These are phyloP conservation scores for Keqinozyma sinolaborantium DNA, from an alignment of 1,139 yeast genomes.

Conservation along the genomic window DNA sequence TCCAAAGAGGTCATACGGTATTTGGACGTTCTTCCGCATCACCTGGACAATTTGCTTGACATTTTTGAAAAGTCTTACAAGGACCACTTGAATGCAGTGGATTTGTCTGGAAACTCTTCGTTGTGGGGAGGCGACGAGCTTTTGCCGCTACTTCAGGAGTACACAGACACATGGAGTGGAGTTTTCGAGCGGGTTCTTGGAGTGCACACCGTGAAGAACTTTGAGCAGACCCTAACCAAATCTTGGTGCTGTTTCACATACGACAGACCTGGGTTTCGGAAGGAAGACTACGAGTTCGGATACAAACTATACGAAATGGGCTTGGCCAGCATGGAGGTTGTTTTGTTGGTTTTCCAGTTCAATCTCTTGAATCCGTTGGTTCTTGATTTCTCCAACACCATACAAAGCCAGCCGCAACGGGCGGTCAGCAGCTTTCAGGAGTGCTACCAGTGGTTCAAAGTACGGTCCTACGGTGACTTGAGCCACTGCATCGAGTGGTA, in stretches of 20 bases:
- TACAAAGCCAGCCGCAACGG: conserved; percentile 4
- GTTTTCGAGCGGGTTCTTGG: conserved; percentile 9
- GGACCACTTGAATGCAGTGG: neutral
- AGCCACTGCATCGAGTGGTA: conserved; percentile 4
- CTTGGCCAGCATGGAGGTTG: conserved; percentile 1
- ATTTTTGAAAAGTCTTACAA: neutral
- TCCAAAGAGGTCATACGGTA: neutral
- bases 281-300: neutral
- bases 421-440: conserved; percentile 7
- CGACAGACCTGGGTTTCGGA: neutral
- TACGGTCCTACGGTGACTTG: neutral
- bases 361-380: conserved; percentile 24
- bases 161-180: conserved; percentile 8
- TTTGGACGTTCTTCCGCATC: neutral
- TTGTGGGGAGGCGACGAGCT: neutral
- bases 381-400: conserved; percentile 12
- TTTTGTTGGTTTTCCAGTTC: conserved; percentile 22
- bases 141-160: neutral
- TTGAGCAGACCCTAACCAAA: conserved; percentile 1
- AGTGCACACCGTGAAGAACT: neutral
- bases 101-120: neutral
- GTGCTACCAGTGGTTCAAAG: conserved; percentile 12
- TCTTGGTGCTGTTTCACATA: neutral
- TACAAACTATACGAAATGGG: neutral
- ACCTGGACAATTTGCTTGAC: neutral